phyloP scores from a whole-genome alignment of 2,329 filamentous ascomycete genomes.

The Tolypocladium amazonense region DNA sequence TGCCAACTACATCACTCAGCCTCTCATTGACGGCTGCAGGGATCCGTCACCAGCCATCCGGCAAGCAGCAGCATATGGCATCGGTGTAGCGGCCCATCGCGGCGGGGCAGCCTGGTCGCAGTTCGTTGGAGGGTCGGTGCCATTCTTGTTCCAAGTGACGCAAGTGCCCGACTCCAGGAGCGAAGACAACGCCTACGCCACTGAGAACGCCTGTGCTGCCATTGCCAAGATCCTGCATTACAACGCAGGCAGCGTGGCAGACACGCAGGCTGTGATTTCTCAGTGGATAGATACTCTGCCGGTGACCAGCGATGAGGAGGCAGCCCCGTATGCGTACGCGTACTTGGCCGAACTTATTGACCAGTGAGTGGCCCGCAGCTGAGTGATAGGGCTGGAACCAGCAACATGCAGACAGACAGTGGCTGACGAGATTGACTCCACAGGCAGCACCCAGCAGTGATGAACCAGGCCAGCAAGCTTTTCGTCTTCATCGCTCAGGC shows the following conservation, averaged over 20 bases:
- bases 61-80: conserved; percentile 91
- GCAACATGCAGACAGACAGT: background rate
- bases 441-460: conserved; percentile 78
- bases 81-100: conserved; percentile 89
- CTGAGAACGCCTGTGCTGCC: conserved; percentile 91
- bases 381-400: background rate
- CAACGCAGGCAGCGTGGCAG: conserved; percentile 66
- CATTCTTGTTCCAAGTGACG: conserved; percentile 74
- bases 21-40: conserved; percentile 75
- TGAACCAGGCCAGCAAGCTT: conserved; percentile 66
- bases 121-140: conserved; percentile 72
- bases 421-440: conserved; percentile 14
- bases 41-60: conserved; percentile 84
- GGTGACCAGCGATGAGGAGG: conserved; percentile 91
- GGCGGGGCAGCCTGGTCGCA: conserved; percentile 80
- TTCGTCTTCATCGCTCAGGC: conserved; percentile 82
- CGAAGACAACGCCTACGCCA: conserved; percentile 93
- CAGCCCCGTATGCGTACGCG: conserved; percentile 88
- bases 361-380: conserved; percentile 55
- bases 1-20: conserved; percentile 74
- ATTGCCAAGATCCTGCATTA: conserved; percentile 96
- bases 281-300: conserved; percentile 89
- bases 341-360: conserved; percentile 88
- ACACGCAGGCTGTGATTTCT: conserved; percentile 64
- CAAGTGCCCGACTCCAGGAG: conserved; percentile 71